phyloP scores from a whole-genome alignment of 2,329 filamentous ascomycete species.

The Colletotrichum ledebouriae region DNA sequence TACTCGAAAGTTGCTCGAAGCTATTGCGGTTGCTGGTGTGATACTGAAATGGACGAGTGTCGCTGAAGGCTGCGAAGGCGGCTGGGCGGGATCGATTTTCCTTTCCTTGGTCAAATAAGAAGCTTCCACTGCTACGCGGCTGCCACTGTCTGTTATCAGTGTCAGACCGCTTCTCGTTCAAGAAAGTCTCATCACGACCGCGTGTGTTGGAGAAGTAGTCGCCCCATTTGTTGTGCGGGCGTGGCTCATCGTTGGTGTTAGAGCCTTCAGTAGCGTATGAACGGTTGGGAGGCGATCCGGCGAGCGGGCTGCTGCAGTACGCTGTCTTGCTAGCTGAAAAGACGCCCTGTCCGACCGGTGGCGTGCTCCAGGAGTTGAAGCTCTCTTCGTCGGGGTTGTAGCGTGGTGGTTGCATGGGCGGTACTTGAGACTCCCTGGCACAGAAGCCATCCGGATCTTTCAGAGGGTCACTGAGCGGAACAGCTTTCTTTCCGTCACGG shows the following conservation, averaged over 20 bases:
- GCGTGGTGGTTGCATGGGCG: neutral
- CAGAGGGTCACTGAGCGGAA: slow-evolving; percentile 30
- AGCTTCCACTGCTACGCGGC: neutral
- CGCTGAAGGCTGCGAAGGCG: neutral
- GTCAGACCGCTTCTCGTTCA: neutral
- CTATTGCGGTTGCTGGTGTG: neutral
- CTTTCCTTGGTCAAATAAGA: slow-evolving; percentile 14
- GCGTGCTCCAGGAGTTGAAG: slow-evolving; percentile 37
- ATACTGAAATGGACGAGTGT: neutral
- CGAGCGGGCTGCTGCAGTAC: neutral
- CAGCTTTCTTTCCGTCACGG: slow-evolving; percentile 33
- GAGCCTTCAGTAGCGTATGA: neutral
- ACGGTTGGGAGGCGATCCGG: slow-evolving; percentile 1
- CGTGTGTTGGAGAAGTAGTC: neutral
- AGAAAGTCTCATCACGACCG: neutral
- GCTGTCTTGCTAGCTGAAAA: slow-evolving; percentile 2
- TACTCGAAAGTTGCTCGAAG: neutral
- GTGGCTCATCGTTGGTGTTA: neutral
- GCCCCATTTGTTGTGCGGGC: neutral
- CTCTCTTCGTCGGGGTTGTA: slow-evolving; percentile 31
- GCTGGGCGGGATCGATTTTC: slow-evolving; percentile 17
- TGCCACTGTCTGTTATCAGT: slow-evolving; percentile 14
- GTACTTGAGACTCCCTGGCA: slow-evolving; percentile 8
- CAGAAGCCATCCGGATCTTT: slow-evolving; percentile 32
- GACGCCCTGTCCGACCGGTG: neutral